Base-by-base conservation (phyloP, 495 filamentous ascomycete genomes). In the Xanthoparmelia taractica region DNA sequence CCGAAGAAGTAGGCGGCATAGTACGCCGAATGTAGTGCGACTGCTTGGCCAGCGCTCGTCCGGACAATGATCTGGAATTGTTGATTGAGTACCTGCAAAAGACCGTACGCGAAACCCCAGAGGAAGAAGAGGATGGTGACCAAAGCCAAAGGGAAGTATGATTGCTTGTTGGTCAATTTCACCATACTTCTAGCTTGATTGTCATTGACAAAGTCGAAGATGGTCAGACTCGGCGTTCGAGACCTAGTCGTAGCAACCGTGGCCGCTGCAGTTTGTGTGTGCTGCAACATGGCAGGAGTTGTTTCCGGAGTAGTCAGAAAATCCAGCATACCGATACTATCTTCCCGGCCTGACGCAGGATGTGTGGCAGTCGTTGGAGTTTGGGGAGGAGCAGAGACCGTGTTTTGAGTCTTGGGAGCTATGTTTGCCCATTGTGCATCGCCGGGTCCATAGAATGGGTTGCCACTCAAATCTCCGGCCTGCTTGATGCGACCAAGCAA, bases 181-280 rank as follows among this genome's bases (percentile, higher is more conserved):
- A 90, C 78, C 84, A 96, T 90, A 72, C 86, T 90, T 70, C 90
- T 90, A 13, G 86, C 85, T 34, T 80, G 79, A 61, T 82, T 83
- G 80, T 94, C 85, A 65, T 91, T 90, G 64, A 95, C 88, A 67
- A 96, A 96, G 45, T 91, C 90, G 70, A 93, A 92, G 66, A 85
- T 82, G 0, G 77, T 81, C 7, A 70, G 63, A 56, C 64, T 67
- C 45, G 71, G 78, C 70, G 63, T 73, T 68, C 48, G 70, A 73
- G 36, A 70, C 59, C 43, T 65, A 8, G 40, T 61, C 41, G 33
- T 50, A 18, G 37, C 31, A 43, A 15, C 43, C 13, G 57, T 60
- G 11, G 64, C 65, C 57, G 38, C 67, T 33, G 60, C 40, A 8
- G 61, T 67, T 34, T 59, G 65, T 27, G 56, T 29, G 38, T 65